Base-by-base conservation (phyloP, 495 filamentous ascomycete species). In the Penicillium cosmopolitanum region DNA sequence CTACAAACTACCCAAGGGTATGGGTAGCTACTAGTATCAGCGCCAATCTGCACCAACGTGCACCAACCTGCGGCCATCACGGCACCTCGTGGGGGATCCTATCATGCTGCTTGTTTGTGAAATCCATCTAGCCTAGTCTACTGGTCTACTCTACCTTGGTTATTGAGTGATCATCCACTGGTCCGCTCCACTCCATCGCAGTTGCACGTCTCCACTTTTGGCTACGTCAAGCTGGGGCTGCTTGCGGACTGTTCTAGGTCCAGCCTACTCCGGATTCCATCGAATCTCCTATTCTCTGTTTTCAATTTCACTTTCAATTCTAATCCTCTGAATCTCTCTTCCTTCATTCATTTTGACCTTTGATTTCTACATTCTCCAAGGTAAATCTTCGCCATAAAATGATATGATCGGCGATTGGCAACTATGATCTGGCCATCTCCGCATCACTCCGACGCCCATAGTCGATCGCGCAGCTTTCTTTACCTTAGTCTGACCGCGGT, bases 401-500 rank as follows among this genome's bases (percentile, higher is more conserved):
- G n/a, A 25, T 9, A 48, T 48, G 19, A 48, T 13, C 43, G 43
- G 43, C 43, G 9, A 38, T 5, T 36, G 34, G 28, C 16, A 23
- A 48, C 23, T 28, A 48, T 48, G 46, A 48, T 5, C 21, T 48
- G 46, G 46, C 15, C 23, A 48, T 48, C 23, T 28, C 44, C 53
- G 34, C 53, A 23, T 28, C 46, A 66, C 36, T 19, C 52, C 46
- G 52, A 46, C 16, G 23, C 51, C 5, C 34, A 50, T 40, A 51
- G 53, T 52, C 62, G 53, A 43, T 56, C 43, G 2, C 52, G 64
- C 11, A 6, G 60, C 19, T 65, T 70, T 46, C 1, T 67, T 3
- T 67, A 60, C 23, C 46, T 70, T 21, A 57, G 51, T 2, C 50
- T 70, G 18, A 51, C 62, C 10, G 67, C 51, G 9, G 34, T 51